Base-by-base conservation (phyloP, 176 grass and related monocot genomes). In the Phoenix roebelenii region DNA sequence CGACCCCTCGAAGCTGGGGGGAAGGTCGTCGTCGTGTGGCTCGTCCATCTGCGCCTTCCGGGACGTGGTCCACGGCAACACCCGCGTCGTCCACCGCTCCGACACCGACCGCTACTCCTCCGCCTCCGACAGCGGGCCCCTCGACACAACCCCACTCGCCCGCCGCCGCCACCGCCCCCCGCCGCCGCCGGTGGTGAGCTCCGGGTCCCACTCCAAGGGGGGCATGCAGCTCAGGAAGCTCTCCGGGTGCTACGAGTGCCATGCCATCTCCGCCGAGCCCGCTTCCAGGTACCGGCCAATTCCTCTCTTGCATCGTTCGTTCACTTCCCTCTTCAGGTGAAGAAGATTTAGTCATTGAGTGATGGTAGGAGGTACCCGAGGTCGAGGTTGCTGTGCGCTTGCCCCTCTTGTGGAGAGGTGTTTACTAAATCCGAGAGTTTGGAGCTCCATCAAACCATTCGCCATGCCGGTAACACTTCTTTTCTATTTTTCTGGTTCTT, bases 381-480 rank as follows among this genome's bases (percentile, higher is more conserved):
- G 69, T 70, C 87, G 7, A 73, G 87, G 72, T 75, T 77, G 71
- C 63, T 98, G 52, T 81, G 79, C 60, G 20, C 71, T 1, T 98
- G 93, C 67, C 57, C 84, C 49, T 75, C 83, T 10, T 98, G 93
- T 72, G 84, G 93, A 22, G 93, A 92, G 81, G 76, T 92, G 16
- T 98, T 98, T 76, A 83, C 79, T 61, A 89, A 89, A 17, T 66
- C 81, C n/a, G 87, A 98, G 15, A 76, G 65, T 81, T 58, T 98
- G 72, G 93, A 98, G 60, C 78, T 88, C 2, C 93, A 98, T 75
- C 87, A 98, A 61, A 77, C 81, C 63, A 69, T 75, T 30, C 79
- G 87, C 23, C 93, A 98, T 55, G 93, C 87, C 10, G 93, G 93
- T 91, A 82, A 3, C 5, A 25, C 49, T 32, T 35, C 2, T 0